These are phyloP conservation scores for Tribonema minus DNA, from an alignment of 108 stramenopile genomes.

Conservation along the genomic window DNA sequence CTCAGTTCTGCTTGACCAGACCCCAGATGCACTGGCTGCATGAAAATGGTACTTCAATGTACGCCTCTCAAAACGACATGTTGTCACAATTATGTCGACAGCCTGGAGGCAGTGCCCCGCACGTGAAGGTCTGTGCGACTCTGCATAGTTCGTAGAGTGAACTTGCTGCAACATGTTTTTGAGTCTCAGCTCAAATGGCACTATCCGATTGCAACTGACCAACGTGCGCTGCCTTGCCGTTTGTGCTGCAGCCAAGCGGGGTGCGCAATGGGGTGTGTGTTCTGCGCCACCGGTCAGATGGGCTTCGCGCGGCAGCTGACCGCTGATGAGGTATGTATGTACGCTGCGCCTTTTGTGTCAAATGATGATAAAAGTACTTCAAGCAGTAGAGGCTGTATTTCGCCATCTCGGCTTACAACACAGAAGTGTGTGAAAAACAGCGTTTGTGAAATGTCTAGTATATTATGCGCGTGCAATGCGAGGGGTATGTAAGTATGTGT, in stretches of 20 bases:
- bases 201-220: too few species aligned
- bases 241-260: conserved; percentile 73
- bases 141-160: too few species aligned
- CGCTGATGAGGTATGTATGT: conserved; percentile 58
- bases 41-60: too few species aligned
- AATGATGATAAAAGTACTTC: background rate
- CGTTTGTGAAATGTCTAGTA: background rate
- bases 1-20: too few species aligned
- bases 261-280: conserved; percentile 88
- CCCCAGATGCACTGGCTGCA: too few species aligned
- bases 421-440: background rate
- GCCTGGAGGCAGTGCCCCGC: too few species aligned
- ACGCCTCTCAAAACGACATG: too few species aligned
- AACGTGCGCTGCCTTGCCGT: too few species aligned
- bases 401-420: background rate
- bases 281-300: conserved; percentile 92
- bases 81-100: too few species aligned
- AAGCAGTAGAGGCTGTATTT: background rate
- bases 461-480: background rate
- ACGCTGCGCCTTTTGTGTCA: background rate
- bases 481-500: background rate
- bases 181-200: too few species aligned
- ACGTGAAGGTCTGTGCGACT: too few species aligned
- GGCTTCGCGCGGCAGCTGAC: conserved; percentile 87
- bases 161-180: too few species aligned